Conservation (phyloP, 2,329 filamentous ascomycete species). For the Sordariomycetes sp. region DNA sequence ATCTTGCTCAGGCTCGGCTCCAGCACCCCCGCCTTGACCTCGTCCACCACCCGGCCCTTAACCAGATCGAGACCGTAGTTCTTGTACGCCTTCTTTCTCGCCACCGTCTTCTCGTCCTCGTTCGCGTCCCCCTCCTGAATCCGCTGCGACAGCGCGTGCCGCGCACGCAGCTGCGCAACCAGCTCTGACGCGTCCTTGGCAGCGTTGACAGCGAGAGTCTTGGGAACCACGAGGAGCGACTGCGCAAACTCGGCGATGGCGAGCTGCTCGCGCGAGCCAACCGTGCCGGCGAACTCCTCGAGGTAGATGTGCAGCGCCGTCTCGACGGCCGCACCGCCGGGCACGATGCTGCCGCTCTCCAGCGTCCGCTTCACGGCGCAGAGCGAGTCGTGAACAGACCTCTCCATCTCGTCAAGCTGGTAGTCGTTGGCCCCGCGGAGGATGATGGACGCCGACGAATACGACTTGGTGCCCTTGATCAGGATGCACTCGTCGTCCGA, state of each 20-base stretch:
- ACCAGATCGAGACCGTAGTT: slow-evolving; percentile 92
- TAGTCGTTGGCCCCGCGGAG: slow-evolving; percentile 93
- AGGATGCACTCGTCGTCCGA: slow-evolving; percentile 98
- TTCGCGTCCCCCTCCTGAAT: slow-evolving; percentile 72
- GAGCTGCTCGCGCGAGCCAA: slow-evolving; percentile 92
- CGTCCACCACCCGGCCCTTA: slow-evolving; percentile 83
- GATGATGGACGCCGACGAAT: slow-evolving; percentile 90
- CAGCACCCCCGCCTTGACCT: slow-evolving; percentile 86
- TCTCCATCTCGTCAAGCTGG: slow-evolving; percentile 97
- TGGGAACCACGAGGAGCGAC: slow-evolving; percentile 85
- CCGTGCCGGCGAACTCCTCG: slow-evolving; percentile 95
- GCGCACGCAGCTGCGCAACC: slow-evolving; percentile 84
- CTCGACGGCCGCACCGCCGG: slow-evolving; percentile 91
- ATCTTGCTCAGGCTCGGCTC: slow-evolving; percentile 98
- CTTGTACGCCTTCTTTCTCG: slow-evolving; percentile 93
- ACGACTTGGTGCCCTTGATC: slow-evolving; percentile 87
- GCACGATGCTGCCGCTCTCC: slow-evolving; percentile 92
- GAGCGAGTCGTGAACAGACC: slow-evolving; percentile 91
- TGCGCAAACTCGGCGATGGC: slow-evolving; percentile 97
- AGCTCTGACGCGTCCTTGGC: slow-evolving; percentile 94
- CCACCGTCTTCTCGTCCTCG: slow-evolving; percentile 79
- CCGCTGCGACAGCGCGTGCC: slow-evolving; percentile 88
- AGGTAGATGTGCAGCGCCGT: slow-evolving; percentile 99
- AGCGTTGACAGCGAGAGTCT: slow-evolving; percentile 92
- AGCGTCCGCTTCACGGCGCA: slow-evolving; percentile 95